Evolutionary conservation across 768 basidiomycete species (phyloP).

Genomic region (Boletus barrowsii): DNA sequence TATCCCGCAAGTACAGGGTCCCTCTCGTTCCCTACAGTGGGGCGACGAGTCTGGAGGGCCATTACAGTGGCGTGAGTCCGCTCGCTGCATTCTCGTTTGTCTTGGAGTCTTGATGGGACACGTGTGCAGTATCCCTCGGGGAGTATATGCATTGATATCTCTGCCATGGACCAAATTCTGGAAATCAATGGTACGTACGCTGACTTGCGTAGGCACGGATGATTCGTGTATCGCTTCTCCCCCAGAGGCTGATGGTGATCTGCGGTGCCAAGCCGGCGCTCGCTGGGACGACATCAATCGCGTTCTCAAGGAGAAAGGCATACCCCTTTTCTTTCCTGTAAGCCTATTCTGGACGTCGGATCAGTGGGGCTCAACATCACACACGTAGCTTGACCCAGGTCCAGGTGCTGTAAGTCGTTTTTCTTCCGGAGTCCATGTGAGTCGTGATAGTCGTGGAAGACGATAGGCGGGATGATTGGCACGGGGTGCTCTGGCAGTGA

Average conservation of each 20-base stretch:
- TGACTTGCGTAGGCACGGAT: conserved; percentile 1
- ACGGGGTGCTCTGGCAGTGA: conserved; percentile 84
- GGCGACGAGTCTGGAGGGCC: conserved; percentile 85
- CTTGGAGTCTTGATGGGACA: conserved; percentile 1
- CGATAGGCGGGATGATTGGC: conserved; percentile 86
- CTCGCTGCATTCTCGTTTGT: not conserved
- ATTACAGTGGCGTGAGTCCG: conserved; percentile 66
- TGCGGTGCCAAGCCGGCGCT: conserved; percentile 73
- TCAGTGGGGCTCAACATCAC: not conserved
- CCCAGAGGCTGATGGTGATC: conserved; percentile 67
- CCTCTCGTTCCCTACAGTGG: conserved; percentile 83
- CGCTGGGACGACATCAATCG: conserved; percentile 79
- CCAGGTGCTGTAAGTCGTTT: conserved; percentile 56
- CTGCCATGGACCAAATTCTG: conserved; percentile 64
- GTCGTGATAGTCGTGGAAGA: conserved; percentile 37
- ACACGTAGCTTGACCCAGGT: conserved; percentile 61
- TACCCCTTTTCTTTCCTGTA: conserved; percentile 86
- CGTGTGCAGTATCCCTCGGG: conserved; percentile 40
- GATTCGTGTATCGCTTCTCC: not conserved
- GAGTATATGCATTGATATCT: conserved; percentile 66
- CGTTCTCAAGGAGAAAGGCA: conserved; percentile 60
- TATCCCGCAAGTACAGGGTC: conserved; percentile 68
- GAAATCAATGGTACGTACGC: conserved; percentile 47
- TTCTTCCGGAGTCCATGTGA: not conserved
- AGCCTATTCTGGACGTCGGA: conserved; percentile 16